Evolutionary conservation across 2,329 filamentous ascomycete genomes (phyloP).

Genomic region (Hypoxylon sp.): DNA sequence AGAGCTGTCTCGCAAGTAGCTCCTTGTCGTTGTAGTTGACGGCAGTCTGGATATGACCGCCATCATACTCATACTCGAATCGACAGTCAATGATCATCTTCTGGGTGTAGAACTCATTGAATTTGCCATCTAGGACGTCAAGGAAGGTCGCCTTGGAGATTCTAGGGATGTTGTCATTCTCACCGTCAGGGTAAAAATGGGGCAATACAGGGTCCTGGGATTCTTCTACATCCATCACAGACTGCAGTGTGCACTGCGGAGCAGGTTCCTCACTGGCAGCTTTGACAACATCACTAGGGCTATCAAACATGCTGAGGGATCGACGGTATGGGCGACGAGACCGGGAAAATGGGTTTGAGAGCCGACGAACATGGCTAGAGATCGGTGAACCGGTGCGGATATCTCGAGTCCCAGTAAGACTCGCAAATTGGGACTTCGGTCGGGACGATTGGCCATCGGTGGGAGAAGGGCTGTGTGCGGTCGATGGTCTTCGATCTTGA

Average conservation of each 20-base stretch:
- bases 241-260: conserved; percentile 73
- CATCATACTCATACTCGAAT: conserved; percentile 98
- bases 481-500: conserved; percentile 75
- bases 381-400: conserved; percentile 83
- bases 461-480: conserved; percentile 71
- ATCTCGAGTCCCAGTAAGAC: conserved; percentile 66
- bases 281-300: conserved; percentile 89
- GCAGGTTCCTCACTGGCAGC: conserved; percentile 75
- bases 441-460: conserved; percentile 70
- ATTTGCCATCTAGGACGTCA: conserved; percentile 89
- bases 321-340: conserved; percentile 91
- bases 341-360: conserved; percentile 78
- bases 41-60: conserved; percentile 93
- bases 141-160: conserved; percentile 87
- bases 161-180: conserved; percentile 88
- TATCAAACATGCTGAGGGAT: conserved; percentile 98
- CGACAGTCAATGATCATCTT: conserved; percentile 94
- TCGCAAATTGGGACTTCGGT: conserved; percentile 75
- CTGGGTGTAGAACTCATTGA: conserved; percentile 80
- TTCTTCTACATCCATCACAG: conserved; percentile 88
- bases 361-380: conserved; percentile 78
- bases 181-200: conserved; percentile 84
- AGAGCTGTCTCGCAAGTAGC: conserved; percentile 82
- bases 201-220: conserved; percentile 81
- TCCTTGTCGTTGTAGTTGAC: conserved; percentile 99